Base-by-base conservation (phyloP, 169 alveolate species). In the Plasmodium adleri region DNA sequence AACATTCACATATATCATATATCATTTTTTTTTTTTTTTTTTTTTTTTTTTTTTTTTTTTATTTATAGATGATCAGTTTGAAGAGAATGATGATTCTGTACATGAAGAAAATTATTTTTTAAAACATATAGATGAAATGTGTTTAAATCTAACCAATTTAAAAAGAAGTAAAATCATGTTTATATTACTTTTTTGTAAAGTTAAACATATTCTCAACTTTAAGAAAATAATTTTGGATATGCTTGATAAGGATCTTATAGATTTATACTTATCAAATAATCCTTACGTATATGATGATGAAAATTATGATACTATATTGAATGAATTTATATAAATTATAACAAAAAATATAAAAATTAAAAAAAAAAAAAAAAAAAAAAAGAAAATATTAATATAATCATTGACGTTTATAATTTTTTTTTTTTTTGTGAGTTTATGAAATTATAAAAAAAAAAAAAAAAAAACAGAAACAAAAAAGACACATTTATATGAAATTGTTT, bases 271-370 rank as follows among this genome's bases (percentile, higher is more conserved):
- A 50, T 70, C 83, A 20, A 80, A 49, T 62, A 80, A 80, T 63
- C 74, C 83, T 13, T 39, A 80, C 32, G 85, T 17, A 24, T 67
- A 70, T 68, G 85, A 56, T 26, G 90, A 80, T 60, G 90, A 80
- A 47, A 80, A 80, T 56, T 80, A 54, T 47, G 90, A 80, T 32
- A 72, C 90, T 26, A 80, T 80, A 70, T 50, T 80, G 12, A 80
- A 80, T 62, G 90, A 80, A 22, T 80, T 80, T 80, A 80, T 54
- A 26, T 80, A 72, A 68, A 26, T 45, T 5, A 17, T 63, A 1
- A 5, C 5, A n/a, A 32, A 32, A 32, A 32, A 32, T 32, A 32
- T 32, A 5, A 32, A 32, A 32, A 32, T 32, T 32, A 32, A 32
- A 32, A 32, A 32, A 32, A 32, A 32, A 32, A 3, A n/a, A n/a